Percentiles rank a stretch among this genome's conserved stretches.
Conservation (phyloP, 2,329 filamentous ascomycete genomes). For the Juglanconis oblonga region DNA sequence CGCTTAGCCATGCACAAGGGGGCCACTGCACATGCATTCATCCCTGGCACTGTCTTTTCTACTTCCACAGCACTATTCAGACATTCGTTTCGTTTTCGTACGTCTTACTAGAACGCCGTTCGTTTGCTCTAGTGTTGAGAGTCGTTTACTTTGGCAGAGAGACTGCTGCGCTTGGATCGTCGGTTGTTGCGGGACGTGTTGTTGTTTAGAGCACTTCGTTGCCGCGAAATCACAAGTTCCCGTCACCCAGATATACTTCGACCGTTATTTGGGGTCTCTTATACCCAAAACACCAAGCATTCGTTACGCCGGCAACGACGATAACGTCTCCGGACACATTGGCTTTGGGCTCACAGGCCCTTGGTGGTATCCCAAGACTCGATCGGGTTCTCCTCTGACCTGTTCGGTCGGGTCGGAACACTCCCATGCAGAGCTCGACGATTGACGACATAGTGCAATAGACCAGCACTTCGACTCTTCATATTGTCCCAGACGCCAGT, state of each 20-base stretch:
- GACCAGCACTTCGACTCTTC: background rate
- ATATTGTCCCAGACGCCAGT: slow-evolving; percentile 20
- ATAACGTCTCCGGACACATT: background rate
- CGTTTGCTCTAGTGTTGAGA: background rate
- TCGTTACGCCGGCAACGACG: background rate
- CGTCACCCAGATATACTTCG: background rate
- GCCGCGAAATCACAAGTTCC: background rate
- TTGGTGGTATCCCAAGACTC: background rate
- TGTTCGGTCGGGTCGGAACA: no score
- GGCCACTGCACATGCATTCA: slow-evolving; percentile 2
- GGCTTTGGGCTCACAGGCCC: background rate
- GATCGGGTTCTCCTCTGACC: background rate
- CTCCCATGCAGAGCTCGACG: background rate
- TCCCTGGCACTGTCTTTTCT: slow-evolving; percentile 14
- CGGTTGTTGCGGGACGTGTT: background rate
- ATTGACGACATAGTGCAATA: background rate
- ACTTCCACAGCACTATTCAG: slow-evolving; percentile 14
- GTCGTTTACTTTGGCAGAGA: background rate
- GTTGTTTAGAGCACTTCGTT: background rate
- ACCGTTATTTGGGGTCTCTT: background rate
- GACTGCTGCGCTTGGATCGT: background rate
- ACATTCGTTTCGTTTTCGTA: slow-evolving; percentile 26
- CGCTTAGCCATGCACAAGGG: slow-evolving; percentile 6
- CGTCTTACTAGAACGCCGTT: background rate
- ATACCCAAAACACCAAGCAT: background rate